These are phyloP conservation scores for Bolboschoenoplectus hybrid DNA, from an alignment of 202 grass and related monocot species.

Conservation along the genomic window DNA sequence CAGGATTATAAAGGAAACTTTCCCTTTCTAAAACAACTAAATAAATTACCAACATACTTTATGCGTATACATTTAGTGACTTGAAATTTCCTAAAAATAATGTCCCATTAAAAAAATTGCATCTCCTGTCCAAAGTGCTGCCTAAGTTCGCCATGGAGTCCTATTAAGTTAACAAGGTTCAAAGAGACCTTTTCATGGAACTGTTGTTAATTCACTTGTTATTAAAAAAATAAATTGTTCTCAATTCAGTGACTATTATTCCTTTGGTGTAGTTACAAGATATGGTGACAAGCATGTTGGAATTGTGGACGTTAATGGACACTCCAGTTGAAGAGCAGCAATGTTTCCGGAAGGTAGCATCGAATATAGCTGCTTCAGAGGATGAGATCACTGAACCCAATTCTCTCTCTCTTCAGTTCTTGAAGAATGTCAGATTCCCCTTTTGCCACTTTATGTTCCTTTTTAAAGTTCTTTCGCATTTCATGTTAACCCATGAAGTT, in stretches of 20 bases:
- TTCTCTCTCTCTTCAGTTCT: conserved; percentile 61
- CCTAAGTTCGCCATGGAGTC: background rate
- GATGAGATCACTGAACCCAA: conserved; percentile 68
- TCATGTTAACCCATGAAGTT: background rate
- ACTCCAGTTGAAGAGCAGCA: conserved; percentile 89
- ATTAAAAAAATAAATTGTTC: background rate
- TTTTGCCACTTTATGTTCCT: conserved; percentile 15
- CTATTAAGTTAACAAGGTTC: conserved; percentile 2
- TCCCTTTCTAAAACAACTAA: background rate
- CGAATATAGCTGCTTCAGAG: conserved; percentile 91
- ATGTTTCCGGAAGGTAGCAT: conserved; percentile 73
- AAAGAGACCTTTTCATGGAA: conserved; percentile 18
- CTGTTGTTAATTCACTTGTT: background rate
- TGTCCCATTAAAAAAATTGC: background rate
- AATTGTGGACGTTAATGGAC: conserved; percentile 96
- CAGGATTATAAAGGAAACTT: background rate
- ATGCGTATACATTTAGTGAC: background rate
- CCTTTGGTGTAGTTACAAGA: conserved; percentile 67
- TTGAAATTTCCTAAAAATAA: background rate
- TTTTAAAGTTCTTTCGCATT: background rate
- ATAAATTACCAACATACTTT: background rate
- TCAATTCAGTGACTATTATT: conserved; percentile 6
- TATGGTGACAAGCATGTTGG: conserved; percentile 73
- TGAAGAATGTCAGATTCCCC: conserved; percentile 47
- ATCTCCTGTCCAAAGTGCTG: background rate